These are phyloP conservation scores for Sporothrix brasiliensis DNA, from an alignment of 2,329 filamentous ascomycete genomes.

Conservation along the genomic window DNA sequence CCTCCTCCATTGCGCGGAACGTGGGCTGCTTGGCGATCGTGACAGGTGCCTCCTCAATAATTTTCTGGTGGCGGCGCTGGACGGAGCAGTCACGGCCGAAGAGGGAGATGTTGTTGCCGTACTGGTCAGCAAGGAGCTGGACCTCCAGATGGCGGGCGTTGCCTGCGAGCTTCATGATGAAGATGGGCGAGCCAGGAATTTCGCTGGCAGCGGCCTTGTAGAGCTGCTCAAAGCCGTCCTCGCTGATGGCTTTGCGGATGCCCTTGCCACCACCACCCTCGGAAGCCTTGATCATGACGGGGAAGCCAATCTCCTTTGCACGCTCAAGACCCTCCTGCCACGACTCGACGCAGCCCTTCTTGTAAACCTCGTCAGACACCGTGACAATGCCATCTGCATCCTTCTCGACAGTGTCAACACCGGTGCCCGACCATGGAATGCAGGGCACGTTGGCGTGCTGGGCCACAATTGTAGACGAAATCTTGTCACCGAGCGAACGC, in stretches of 20 bases:
- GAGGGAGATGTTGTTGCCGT: conserved; percentile 98
- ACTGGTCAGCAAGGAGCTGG: conserved; percentile 95
- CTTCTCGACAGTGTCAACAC: conserved; percentile 77
- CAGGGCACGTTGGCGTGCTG: conserved; percentile 95
- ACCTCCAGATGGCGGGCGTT: conserved; percentile 97
- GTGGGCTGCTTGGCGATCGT: conserved; percentile 88
- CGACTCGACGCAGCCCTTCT: conserved; percentile 85
- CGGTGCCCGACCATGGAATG: conserved; percentile 98
- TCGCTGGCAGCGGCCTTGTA: conserved; percentile 97
- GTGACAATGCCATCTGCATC: conserved; percentile 88
- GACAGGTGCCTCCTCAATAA: conserved; percentile 97
- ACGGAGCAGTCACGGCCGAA: conserved; percentile 99
- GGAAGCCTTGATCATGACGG: conserved; percentile 99
- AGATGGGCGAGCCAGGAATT: conserved; percentile 97
- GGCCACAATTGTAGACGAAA: conserved; percentile 97
- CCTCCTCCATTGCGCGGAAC: conserved; percentile 95
- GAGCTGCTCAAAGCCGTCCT: conserved; percentile 80
- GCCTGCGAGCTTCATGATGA: conserved; percentile 99
- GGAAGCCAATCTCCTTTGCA: conserved; percentile 91
- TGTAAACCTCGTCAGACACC: conserved; percentile 81
- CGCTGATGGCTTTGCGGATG: conserved; percentile 89
- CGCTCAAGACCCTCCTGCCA: conserved; percentile 87
- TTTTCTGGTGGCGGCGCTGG: conserved; percentile 97
- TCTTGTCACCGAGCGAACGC: conserved; percentile 99
- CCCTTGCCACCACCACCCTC: conserved; percentile 99